These are phyloP conservation scores for Lecanicillium sp. DNA, from an alignment of 2,329 filamentous ascomycete species.

Conservation along the genomic window DNA sequence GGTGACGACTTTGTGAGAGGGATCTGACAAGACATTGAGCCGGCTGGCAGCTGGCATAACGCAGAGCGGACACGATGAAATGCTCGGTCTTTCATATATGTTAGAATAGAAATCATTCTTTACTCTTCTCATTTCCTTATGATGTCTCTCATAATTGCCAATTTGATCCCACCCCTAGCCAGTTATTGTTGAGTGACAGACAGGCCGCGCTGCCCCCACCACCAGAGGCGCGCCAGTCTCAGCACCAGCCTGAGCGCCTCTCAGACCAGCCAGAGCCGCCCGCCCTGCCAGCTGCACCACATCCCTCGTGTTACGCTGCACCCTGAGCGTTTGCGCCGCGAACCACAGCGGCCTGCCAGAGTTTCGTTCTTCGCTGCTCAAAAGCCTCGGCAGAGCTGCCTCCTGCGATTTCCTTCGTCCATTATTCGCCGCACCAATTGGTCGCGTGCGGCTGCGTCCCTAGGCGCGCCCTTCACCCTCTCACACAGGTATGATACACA, in stretches of 20 bases:
- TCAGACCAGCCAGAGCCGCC: neutral
- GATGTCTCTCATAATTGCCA: too few species aligned
- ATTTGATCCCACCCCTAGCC: too few species aligned
- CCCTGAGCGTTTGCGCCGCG: constrained; percentile 2
- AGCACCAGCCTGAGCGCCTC: neutral
- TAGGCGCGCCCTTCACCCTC: neutral
- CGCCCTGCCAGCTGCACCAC: constrained; percentile 2
- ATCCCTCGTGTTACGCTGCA: constrained; percentile 10
- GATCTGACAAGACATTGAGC: too few species aligned
- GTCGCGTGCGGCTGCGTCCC: neutral
- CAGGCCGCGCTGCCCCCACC: neutral
- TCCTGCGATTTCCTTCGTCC: neutral
- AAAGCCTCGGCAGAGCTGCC: neutral
- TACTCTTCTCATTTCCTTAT: too few species aligned
- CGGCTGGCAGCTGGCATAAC: too few species aligned
- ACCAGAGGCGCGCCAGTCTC: neutral
- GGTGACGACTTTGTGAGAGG: too few species aligned
- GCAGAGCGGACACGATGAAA: too few species aligned
- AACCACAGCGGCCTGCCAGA: neutral
- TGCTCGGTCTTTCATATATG: too few species aligned
- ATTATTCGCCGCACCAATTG: neutral
- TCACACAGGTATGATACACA: constrained; percentile 7
- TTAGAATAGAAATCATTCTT: too few species aligned
- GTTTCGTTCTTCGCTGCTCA: neutral
- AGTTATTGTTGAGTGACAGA: too few species aligned